Percentiles rank a stretch among this genome's conserved stretches.
phyloP scores from a whole-genome alignment of 805 yeast genomes.

The Metschnikowia baotianmanensis region DNA sequence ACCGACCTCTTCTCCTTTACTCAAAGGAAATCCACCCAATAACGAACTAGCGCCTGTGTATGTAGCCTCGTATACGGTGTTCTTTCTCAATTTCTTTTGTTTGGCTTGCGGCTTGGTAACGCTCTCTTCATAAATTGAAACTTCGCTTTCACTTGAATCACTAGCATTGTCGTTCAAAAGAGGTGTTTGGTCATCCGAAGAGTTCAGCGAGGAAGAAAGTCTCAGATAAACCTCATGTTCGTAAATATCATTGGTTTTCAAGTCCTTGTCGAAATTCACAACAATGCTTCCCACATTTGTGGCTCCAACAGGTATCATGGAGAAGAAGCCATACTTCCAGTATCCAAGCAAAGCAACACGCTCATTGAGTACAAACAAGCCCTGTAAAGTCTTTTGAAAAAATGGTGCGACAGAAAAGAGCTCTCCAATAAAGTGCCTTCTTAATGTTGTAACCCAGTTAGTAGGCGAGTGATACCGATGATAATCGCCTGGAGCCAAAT shows the following conservation, averaged over 20 bases:
- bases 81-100: slow-evolving; percentile 50
- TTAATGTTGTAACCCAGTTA: slow-evolving; percentile 89
- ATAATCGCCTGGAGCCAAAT: slow-evolving; percentile 97
- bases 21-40: slow-evolving; percentile 83
- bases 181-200: slow-evolving; percentile 30
- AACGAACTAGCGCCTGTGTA: slow-evolving; percentile 74
- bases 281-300: slow-evolving; percentile 96
- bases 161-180: slow-evolving; percentile 21
- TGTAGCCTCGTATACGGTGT: slow-evolving; percentile 92
- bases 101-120: slow-evolving; percentile 7
- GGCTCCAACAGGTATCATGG: slow-evolving; percentile 99
- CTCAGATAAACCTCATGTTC: slow-evolving; percentile 45
- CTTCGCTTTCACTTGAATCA: slow-evolving; percentile 7
- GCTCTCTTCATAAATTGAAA: slow-evolving; percentile 8
- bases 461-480: slow-evolving; percentile 96
- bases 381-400: slow-evolving; percentile 83
- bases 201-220: slow-evolving; percentile 8
- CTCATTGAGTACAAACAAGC: slow-evolving; percentile 88
- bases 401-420: slow-evolving; percentile 95
- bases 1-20: slow-evolving; percentile 94
- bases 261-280: slow-evolving; percentile 85
- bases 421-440: slow-evolving; percentile 96
- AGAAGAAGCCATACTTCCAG: slow-evolving; percentile 96
- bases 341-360: slow-evolving; percentile 92
- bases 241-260: slow-evolving; percentile 75